Base-by-base conservation (phyloP, 2,329 filamentous ascomycete species). In the Metarhizium sp. region DNA sequence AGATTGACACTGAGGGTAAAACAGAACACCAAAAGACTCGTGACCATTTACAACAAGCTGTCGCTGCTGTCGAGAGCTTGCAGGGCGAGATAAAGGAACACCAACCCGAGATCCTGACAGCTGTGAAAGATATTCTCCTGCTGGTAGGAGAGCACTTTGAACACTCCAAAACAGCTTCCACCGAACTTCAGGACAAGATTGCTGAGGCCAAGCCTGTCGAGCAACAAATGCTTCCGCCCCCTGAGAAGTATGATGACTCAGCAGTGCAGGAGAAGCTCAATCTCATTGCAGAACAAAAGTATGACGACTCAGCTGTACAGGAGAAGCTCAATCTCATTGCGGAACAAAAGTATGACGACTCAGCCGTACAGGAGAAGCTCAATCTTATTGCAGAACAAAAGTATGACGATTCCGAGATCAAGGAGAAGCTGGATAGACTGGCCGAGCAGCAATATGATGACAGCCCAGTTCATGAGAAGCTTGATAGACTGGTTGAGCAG, bases 61-160 rank as follows among this genome's bases (percentile, higher is more conserved):
- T 91, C 42, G 80, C 80, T 55, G 82, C 82, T 7, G 84, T 96
- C 16, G 86, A 88, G 61, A 84, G 83, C 29, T 75, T 97, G 1
- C 88, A 95, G 65, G 86, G 80, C 57, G 85, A 94, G 56, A 80
- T 95, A 34, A 81, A 81, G 8, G 91, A 96, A 67, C 87, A 87
- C 60, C 87, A 96, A 62, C 94, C 94, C 1, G 88, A 95, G 72
- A 88, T 97, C 61, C 80, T 96, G 56, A 86, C 92, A 53, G 83
- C 88, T 0, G 82, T 99, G 60, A 87, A 90, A 63, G 89, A 96
- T 63, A 84, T 97, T n/a, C 78, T 95, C 43, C 77, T 84, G 7
- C 78, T 95, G 29, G 88, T 96, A 54, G 87, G 84, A 29, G 83
- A 95, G 66, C 92, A 97, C 67, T 96, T 88, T 64, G 90, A 95